A percentile compares a stretch with the other conserved stretches of the same genome.
Conservation (phyloP, 768 basidiomycete genomes). For the Podaxis mareebaensis region DNA sequence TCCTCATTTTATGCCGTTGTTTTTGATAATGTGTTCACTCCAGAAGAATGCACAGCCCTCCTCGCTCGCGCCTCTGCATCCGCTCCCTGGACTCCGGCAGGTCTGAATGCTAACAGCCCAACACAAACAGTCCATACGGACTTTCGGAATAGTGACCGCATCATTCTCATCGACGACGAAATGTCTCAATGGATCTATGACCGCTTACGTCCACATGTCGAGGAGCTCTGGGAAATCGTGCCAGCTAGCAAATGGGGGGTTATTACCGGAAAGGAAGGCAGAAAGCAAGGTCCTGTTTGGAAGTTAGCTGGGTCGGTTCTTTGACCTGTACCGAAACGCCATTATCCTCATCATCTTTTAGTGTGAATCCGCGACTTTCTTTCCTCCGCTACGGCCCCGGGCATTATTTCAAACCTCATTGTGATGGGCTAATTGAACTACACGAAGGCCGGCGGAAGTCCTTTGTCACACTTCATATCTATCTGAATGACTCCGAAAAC, state of each 20-base stretch:
- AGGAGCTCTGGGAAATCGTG: constrained; percentile 31
- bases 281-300: constrained; percentile 33
- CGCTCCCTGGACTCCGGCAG: constrained; percentile 34
- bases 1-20: constrained; percentile 35
- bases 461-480: constrained; percentile 44
- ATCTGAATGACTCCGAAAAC: constrained; percentile 36
- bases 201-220: constrained; percentile 32
- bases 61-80: constrained; percentile 28
- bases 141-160: constrained; percentile 38
- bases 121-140: constrained; percentile 29
- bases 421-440: constrained; percentile 37
- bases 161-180: constrained; percentile 31
- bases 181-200: constrained; percentile 30
- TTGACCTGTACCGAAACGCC: background rate
- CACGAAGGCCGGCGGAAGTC: constrained; percentile 32
- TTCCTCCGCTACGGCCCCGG: constrained; percentile 45
- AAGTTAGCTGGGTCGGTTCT: constrained; percentile 32
- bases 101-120: constrained; percentile 24
- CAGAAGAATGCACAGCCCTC: constrained; percentile 35
- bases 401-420: constrained; percentile 41
- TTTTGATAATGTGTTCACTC: constrained; percentile 38
- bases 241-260: constrained; percentile 31
- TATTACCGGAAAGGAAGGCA: constrained; percentile 31
- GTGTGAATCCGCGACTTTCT: constrained; percentile 39
- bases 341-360: constrained; percentile 15